Base-by-base conservation (phyloP, 331 rosid genomes). In the Stylosanthes scabra region DNA sequence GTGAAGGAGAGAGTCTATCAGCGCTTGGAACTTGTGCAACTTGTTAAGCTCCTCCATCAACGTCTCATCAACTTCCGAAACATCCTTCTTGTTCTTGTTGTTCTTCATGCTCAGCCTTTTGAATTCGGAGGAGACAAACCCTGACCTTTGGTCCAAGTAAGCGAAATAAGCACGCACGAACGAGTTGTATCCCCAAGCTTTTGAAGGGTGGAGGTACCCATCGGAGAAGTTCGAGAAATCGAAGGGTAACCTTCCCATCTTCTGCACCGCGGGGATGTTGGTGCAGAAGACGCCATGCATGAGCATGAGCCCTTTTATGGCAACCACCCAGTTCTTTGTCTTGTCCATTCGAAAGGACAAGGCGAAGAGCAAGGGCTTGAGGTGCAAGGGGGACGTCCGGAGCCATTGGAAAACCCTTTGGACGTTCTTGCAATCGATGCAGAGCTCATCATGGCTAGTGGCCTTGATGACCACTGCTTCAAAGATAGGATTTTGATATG, bases 291-390 rank as follows among this genome's bases (percentile, higher is more conserved):
- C 56, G 15, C 93, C 96, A 59, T 94, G 99, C 44, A 94, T 85
- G 44, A 94, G 95, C 89, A 94, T 94, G 47, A 94, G 72, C 2
- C 99, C 99, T 59, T 94, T 94, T 1, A 94, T 83, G 0, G 97
- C 96, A 3, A 94, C 96, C 1, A 79, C 79, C 99, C 99, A 94
- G 10, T 79, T 71, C 2, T 66, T 70, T 2, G 99, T 94, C 66
- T 88, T 91, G 1, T 81, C 83, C 90, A 94, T 84, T 1, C 97
- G 81, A 0, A 51, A 41, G 0, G 96, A 74, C 3, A 91, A 68
- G 1, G 85, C 72, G 85, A 83, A 84, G 0, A 88, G 3, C 0
- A 94, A 66, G 16, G 96, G 97, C 46, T 75, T 86, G 3, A 88
- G 62, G 69, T 83, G 84, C 9, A 87, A 39, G 1, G 96, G 95